Base-by-base conservation (phyloP, 2,329 filamentous ascomycete species). In the Cryphonectria nitschkei region DNA sequence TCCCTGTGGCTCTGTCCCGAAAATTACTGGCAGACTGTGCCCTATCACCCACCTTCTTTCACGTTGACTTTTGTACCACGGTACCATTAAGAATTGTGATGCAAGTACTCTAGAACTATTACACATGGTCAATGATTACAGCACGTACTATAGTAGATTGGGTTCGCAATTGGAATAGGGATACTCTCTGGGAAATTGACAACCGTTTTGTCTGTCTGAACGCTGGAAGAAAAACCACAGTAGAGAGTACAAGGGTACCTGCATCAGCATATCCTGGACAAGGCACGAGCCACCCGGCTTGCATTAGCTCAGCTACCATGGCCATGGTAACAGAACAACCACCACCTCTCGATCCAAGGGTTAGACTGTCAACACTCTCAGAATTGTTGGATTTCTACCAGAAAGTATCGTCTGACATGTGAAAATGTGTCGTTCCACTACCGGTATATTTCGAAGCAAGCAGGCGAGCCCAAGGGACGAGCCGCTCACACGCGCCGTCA, bases 261-360 rank as follows among this genome's bases (percentile, higher is more conserved):
- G 37, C 37, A n/a, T 62, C 37, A 62, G 39, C 61, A 63, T 46
- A 63, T 26, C 37, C 61, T 46, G 61, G 61, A 39, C 19, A 29
- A 46, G 34, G 26, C 61, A 41, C 61, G 61, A 39, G n/a, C 61
- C n/a, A 41, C n/a, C 61, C 22, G 37, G 41, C 61, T 46, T 63
- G 61, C 34, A 63, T 41, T 29, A 29, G 34, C 37, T 22, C 13
- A 46, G 14, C 54, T 32, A 58, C 54, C 26, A 58, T 19, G 46
- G 32, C 13, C 58, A 34, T 22, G 26, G 32, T 22, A 32, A 61
- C 54, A 61, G 16, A 26, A 61, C 19, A 63, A 32, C 26, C 26
- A 39, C 7, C 9, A 39, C 34, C 34, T 41, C 13, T 19, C 16
- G 60, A 26, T 39, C 32, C 11, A 11, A 63, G 61, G 7, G 16